Conservation (phyloP, 371 early-diverging fungal genomes). For the Choanephora cucurbitarum region DNA sequence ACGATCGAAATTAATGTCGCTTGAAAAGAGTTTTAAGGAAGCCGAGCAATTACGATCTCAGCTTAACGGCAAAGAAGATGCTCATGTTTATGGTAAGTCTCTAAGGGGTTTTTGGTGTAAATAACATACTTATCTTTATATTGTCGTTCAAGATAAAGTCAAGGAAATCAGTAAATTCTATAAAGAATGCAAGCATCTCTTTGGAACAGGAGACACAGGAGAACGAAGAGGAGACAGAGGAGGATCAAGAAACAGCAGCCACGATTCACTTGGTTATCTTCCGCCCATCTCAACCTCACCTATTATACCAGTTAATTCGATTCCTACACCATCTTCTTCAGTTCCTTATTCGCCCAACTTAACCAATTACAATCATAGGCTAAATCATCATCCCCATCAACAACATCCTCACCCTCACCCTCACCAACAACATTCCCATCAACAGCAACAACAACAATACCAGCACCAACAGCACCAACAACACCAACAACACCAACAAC, state of each 20-base stretch:
- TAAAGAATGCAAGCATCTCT: conserved; percentile 28
- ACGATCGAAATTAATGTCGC: conserved; percentile 25
- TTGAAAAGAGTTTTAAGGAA: conserved; percentile 20
- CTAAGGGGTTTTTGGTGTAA: too few relatives aligned
- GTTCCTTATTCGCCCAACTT: conserved; percentile 14
- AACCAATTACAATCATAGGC: too few relatives aligned
- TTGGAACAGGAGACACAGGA: conserved; percentile 7
- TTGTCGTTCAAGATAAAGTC: conserved; percentile 16
- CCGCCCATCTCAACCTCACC: conserved; percentile 16
- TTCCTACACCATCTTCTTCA: conserved; percentile 9
- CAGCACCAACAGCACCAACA: too few relatives aligned
- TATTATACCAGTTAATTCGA: conserved; percentile 4
- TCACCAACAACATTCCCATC: too few relatives aligned
- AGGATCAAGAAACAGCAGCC: too few relatives aligned
- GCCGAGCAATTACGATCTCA: conserved; percentile 18
- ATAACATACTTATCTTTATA: not conserved
- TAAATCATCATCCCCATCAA: not conserved
- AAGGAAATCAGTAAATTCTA: conserved; percentile 26
- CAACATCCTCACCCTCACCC: not conserved
- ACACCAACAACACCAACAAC: too few relatives aligned
- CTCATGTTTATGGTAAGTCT: conserved; percentile 19
- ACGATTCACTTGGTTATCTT: not conserved
- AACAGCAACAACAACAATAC: too few relatives aligned
- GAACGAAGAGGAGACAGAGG: not conserved
- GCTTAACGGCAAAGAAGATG: conserved; percentile 17